Evolutionary conservation across 176 grass and related monocot species (phyloP).

Genomic region (Musa troglodytarum): DNA sequence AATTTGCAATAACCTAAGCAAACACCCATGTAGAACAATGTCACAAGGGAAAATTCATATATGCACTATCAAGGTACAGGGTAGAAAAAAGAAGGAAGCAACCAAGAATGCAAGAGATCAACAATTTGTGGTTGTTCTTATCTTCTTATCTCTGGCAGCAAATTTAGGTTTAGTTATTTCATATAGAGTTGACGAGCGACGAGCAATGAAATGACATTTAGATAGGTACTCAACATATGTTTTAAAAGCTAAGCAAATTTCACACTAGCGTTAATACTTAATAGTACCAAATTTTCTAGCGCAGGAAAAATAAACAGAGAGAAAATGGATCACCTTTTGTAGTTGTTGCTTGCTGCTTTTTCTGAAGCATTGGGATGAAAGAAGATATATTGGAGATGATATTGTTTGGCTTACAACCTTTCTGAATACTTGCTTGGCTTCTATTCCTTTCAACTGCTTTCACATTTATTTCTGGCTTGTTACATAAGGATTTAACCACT

Average conservation of each 20-base stretch:
- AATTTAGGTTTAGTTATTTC: no score
- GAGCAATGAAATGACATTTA: no score
- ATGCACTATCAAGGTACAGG: conserved; percentile 1
- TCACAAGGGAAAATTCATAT: no score
- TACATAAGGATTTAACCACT: conserved; percentile 27
- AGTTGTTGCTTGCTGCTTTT: conserved; percentile 43
- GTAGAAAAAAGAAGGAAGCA: background rate
- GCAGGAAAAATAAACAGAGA: conserved; percentile 12
- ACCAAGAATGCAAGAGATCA: background rate
- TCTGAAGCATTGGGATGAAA: conserved; percentile 78
- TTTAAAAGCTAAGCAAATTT: no score
- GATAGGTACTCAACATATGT: no score
- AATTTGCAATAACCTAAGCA: no score
- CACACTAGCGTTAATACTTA: no score
- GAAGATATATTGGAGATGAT: conserved; percentile 64
- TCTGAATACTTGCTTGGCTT: conserved; percentile 37
- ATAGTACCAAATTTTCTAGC: background rate
- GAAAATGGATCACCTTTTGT: conserved; percentile 34
- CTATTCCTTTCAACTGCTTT: conserved; percentile 32
- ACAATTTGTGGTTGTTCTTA: background rate
- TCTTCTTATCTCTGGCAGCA: no score
- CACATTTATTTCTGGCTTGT: conserved; percentile 23
- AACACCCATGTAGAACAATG: no score
- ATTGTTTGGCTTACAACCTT: conserved; percentile 64
- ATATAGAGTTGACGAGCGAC: background rate